These are phyloP conservation scores for Debaryomyces singareniensis DNA, from an alignment of 1,139 yeast species.

Conservation along the genomic window DNA sequence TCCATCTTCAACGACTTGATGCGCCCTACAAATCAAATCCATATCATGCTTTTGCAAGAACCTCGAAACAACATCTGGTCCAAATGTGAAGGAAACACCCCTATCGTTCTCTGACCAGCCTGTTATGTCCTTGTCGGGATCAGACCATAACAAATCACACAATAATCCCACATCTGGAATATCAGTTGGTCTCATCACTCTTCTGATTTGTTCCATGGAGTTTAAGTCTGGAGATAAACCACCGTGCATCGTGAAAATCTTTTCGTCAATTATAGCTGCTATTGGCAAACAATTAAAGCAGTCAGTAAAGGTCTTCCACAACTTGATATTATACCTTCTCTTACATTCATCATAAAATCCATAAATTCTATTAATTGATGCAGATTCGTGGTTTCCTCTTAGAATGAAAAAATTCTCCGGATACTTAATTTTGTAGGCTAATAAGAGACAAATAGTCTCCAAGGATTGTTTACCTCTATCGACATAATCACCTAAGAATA, in stretches of 20 bases:
- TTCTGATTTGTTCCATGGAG: conserved; percentile 96
- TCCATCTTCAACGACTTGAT: conserved; percentile 98
- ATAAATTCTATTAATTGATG: conserved; percentile 92
- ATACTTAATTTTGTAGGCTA: conserved; percentile 94
- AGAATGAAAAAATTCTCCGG: conserved; percentile 94
- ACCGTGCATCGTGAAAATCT: conserved; percentile 98
- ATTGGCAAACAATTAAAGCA: conserved; percentile 97
- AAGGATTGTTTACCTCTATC: conserved; percentile 97
- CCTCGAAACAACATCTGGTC: conserved; percentile 93
- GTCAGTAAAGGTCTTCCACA: conserved; percentile 97
- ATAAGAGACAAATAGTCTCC: conserved; percentile 85
- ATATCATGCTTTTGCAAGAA: conserved; percentile 93
- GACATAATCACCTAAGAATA: conserved; percentile 93
- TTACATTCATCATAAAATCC: conserved; percentile 97
- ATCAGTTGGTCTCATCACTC: conserved; percentile 98
- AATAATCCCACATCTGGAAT: conserved; percentile 94
- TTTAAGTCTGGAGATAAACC: conserved; percentile 95
- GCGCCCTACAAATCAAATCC: conserved; percentile 97
- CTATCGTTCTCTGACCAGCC: conserved; percentile 99
- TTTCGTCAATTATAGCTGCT: conserved; percentile 96
- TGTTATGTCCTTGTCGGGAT: conserved; percentile 94
- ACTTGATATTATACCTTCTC: conserved; percentile 93
- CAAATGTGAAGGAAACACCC: conserved; percentile 96
- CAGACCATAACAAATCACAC: conserved; percentile 96
- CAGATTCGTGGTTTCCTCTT: conserved; percentile 97